Base-by-base conservation (phyloP, 352 stramenopile genomes). In the Phytophthora agathidicida region DNA sequence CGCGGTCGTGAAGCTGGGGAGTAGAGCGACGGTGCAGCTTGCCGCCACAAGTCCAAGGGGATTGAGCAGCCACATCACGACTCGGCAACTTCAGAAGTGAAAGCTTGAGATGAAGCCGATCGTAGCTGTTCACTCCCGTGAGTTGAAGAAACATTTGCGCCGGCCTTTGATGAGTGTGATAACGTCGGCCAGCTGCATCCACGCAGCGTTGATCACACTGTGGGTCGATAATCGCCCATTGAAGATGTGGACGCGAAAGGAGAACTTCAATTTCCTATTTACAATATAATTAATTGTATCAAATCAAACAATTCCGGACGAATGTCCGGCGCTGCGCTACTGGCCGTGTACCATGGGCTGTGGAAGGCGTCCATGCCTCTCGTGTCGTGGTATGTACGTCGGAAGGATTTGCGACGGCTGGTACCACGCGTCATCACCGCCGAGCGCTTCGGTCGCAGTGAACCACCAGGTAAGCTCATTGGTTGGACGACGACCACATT, bases 371-470 rank as follows among this genome's bases (percentile, higher is more conserved):
- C 75, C 1, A 71, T 69, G 70, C 79, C 83, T 13, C 32, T 93
- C 24, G 57, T 89, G 19, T 61, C 63, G 20, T 87, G 80, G 70
- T 77, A 76, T 22, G 70, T 93, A 10, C 60, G 49, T 17, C 64
- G 64, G 23, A 93, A 86, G 48, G 83, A 93, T 64, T 17, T 50
- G 27, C 37, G 28, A 22, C 64, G 75, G 3, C 48, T 71, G 11
- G 64, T 93, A 11, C 62, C 67, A 17, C 23, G 48, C 7, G 31
- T 33, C 3, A 30, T 73, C 33, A 86, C 75, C 23, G 52, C 39
- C 0, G 83, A 93, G 68, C 78, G 83, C 35, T 90, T 88, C 44
- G 83, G 83, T 28, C 51, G 27, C 24, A 75, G 69, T 55, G 41
- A 55, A 17, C 49, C 46, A 33, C 72, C 77, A 57, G 58, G 76